Percentiles rank a stretch among this genome's conserved stretches.
These are phyloP conservation scores for Ganoderma resinaceum DNA, from an alignment of 1,284 basidiomycete species.

Conservation along the genomic window DNA sequence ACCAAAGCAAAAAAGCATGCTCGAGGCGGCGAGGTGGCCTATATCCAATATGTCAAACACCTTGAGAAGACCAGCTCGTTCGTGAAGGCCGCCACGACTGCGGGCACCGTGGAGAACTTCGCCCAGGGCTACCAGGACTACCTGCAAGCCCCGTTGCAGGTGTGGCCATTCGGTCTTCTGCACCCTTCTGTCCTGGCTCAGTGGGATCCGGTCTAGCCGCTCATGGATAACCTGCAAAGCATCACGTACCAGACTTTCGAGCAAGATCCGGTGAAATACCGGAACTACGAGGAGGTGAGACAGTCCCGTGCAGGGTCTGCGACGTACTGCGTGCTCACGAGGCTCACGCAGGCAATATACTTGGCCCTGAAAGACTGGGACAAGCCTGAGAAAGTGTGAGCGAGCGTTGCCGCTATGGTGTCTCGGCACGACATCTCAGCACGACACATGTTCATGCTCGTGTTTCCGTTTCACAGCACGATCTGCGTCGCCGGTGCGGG, in stretches of 20 bases:
- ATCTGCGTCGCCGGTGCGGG: slow-evolving; percentile 96
- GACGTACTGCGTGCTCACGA: not conserved
- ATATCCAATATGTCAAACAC: slow-evolving; percentile 90
- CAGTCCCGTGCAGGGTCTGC: slow-evolving; percentile 3
- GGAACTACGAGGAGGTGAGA: slow-evolving; percentile 90
- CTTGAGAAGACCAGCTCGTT: slow-evolving; percentile 79
- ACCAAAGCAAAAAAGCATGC: slow-evolving; percentile 70
- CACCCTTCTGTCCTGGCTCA: not conserved
- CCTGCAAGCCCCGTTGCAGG: slow-evolving; percentile 94
- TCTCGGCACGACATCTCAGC: slow-evolving; percentile 13
- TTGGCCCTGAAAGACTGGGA: slow-evolving; percentile 81
- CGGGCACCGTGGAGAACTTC: slow-evolving; percentile 86
- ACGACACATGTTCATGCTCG: slow-evolving; percentile 12
- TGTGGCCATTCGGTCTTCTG: slow-evolving; percentile 36
- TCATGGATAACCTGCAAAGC: slow-evolving; percentile 97
- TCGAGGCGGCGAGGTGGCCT: slow-evolving; percentile 86
- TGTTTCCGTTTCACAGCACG: slow-evolving; percentile 53
- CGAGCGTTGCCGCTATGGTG: slow-evolving; percentile 3
- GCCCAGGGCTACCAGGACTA: slow-evolving; percentile 95
- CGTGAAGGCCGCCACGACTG: slow-evolving; percentile 62
- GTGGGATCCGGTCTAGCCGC: slow-evolving; percentile 60
- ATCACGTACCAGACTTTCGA: slow-evolving; percentile 98
- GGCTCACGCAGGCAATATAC: slow-evolving; percentile 71
- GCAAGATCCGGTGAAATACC: slow-evolving; percentile 96
- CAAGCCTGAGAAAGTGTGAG: slow-evolving; percentile 63